Percentiles rank a stretch among this genome's conserved stretches.
Evolutionary conservation across 306 rosid genomes (phyloP).

Genomic region (Arachis hypogaea): DNA sequence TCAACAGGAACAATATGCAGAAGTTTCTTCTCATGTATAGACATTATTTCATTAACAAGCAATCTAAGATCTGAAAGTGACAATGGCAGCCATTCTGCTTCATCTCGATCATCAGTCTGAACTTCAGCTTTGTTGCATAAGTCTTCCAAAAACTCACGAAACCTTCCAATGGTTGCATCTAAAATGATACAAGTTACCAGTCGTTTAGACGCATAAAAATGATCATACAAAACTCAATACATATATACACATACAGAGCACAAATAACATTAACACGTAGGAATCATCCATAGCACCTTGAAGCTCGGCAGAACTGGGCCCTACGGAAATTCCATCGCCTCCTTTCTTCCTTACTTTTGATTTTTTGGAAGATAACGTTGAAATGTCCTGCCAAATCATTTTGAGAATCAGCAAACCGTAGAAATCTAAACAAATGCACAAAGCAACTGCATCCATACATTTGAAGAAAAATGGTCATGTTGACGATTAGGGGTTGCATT

Average conservation of each 20-base stretch:
- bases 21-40: constrained; percentile 76
- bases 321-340: constrained; percentile 54
- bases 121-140: constrained; percentile 80
- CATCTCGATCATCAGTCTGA: constrained; percentile 76
- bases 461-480: constrained; percentile 47
- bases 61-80: constrained; percentile 80
- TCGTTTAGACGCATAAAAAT: constrained; percentile 24
- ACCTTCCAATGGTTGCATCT: constrained; percentile 68
- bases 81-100: constrained; percentile 84
- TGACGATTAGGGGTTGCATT: constrained; percentile 54
- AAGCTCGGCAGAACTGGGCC: constrained; percentile 59
- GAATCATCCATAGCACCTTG: constrained; percentile 61
- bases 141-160: constrained; percentile 73
- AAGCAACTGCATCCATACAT: constrained; percentile 53
- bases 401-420: constrained; percentile 44
- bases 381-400: constrained; percentile 65
- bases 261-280: constrained; percentile 31
- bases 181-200: constrained; percentile 39
- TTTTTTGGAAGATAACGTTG: constrained; percentile 71
- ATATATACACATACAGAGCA: background rate
- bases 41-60: constrained; percentile 85
- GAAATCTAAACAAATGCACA: constrained; percentile 37
- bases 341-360: constrained; percentile 75
- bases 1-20: constrained; percentile 81
- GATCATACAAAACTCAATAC: background rate